These are phyloP conservation scores for Aspergillus hancockii DNA, from an alignment of 495 filamentous ascomycete genomes.

Conservation along the genomic window DNA sequence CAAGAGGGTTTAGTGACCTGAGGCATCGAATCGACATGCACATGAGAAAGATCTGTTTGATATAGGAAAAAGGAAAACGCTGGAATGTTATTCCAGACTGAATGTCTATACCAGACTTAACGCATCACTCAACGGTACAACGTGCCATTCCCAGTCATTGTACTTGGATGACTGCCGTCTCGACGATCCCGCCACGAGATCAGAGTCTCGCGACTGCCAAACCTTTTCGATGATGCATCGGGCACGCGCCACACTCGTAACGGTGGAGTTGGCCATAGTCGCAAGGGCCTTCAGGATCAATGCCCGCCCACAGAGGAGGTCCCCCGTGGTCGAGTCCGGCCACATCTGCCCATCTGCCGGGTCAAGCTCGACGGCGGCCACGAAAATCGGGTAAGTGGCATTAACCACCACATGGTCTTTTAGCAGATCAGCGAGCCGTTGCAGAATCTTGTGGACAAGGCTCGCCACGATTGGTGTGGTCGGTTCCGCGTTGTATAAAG, in stretches of 20 bases:
- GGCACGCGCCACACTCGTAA: constrained; percentile 21
- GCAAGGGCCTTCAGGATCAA: constrained; percentile 14
- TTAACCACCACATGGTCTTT: constrained; percentile 7
- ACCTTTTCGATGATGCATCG: constrained; percentile 21
- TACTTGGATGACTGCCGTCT: constrained; percentile 2
- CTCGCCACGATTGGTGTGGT: constrained; percentile 2
- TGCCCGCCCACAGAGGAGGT: constrained; percentile 5
- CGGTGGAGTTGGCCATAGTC: constrained; percentile 16
- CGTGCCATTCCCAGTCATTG: constrained; percentile 19
- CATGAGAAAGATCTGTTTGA: no score
- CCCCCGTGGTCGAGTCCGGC: constrained; percentile 5
- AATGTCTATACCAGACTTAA: constrained; percentile 11
- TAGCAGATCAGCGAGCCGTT: constrained; percentile 9
- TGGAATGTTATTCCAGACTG: not conserved
- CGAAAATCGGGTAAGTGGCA: constrained; percentile 22
- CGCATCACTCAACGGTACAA: constrained; percentile 18
- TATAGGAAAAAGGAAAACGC: not conserved
- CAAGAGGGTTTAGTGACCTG: no score
- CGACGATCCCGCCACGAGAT: not conserved
- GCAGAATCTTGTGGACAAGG: constrained; percentile 12
- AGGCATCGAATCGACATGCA: no score
- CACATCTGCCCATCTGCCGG: constrained; percentile 18
- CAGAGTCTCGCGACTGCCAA: constrained; percentile 19
- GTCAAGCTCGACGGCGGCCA: constrained; percentile 25
- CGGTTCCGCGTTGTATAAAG: constrained; percentile 18